Base-by-base conservation (phyloP, 495 filamentous ascomycete species). In the Monascus purpureus region DNA sequence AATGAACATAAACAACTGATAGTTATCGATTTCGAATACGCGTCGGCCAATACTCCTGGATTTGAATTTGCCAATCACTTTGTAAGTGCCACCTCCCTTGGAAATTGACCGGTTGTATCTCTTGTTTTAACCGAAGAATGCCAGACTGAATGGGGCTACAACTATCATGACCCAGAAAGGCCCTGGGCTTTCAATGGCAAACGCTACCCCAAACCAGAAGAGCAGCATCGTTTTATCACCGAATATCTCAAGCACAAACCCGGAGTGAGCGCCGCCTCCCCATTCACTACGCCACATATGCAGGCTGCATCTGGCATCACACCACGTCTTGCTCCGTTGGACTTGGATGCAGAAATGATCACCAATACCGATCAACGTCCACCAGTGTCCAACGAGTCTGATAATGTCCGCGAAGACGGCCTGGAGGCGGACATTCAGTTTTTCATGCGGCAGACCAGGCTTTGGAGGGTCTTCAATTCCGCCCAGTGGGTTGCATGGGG, bases 11-110 rank as follows among this genome's bases (percentile, higher is more conserved):
- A 86, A 52, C 87, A 88, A 47, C 72, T 99, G 3, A 65, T 94
- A 2, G 90, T 99, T 33, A 99, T 99, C 45, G 90, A 99, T 55
- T 99, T 99, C 44, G 90, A 99, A 50, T 99, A 99, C 49, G 83
- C 92, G 1, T 85, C 77, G 8, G 86, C 90, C 30, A 99, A 95
- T 47, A 61, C 75, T 1, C 76, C 75, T 4, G 92, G 85, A 2
- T 67, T 82, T 17, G 90, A 99, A 54, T 94, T 99, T 52, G 90
- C 86, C 31, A 99, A 99, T 53, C 90, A 99, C 52, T 99, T 96
- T 56, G 75, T 83, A 43, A 60, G 69, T 59, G 22, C 13, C 9
- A 16, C 27, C 24, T 6, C 8, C 8, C 27, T 13, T n/a, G n/a
- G n/a, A n/a, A n/a, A n/a, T n/a, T n/a, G n/a, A n/a, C n/a, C n/a